Evolutionary conservation across 2,329 filamentous ascomycete species (phyloP), one percentile per base, ranked within the genome.

Genomic region (Podosphaera fusca): DNA sequence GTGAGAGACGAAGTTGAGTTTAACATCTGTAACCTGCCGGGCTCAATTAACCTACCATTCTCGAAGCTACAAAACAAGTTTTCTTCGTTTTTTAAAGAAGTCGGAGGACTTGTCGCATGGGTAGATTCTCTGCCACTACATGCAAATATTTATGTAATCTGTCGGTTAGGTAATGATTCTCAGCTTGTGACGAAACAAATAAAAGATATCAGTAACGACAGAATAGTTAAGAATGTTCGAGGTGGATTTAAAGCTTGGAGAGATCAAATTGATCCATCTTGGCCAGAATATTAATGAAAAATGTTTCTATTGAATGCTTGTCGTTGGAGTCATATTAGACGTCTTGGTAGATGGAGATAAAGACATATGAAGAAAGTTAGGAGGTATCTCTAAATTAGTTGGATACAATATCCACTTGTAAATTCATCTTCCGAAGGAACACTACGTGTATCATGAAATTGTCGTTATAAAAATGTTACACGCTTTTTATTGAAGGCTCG

Each of bases 401-500:
- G 21, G 21, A 21, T 21, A 21, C 21, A 21, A 21, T 21, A 21
- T 21, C 21, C 21, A 21, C 21, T 21, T 21, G 21, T 21, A 21
- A 21, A 21, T 21, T 21, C 21, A 21, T 21, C 21, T 21, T 21
- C 21, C 21, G 21, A 21, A 21, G 21, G 21, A 21, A 21, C 21
- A 33, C 33, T 33, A 47, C 21, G 9, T 56, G 47, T 9, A 9
- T 50, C 21, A 21, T 21, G 21, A 21, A 21, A 38, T 38, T 38
- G 60, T 33, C 59, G 58, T n/a, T 58, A 58, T 51, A 67, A 61
- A 54, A 66, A 67, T 36, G 64, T 66, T 50, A 66, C 62, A 58
- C 67, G 63, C 79, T 94, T 94, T 75, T 88, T 88, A 73, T 94
- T 95, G 73, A 95, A 98, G 8, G 89, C 90, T 60, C 90, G 78